Evolutionary conservation across 2,329 filamentous ascomycete genomes (phyloP).

Genomic region (Cladorrhinum sp.): DNA sequence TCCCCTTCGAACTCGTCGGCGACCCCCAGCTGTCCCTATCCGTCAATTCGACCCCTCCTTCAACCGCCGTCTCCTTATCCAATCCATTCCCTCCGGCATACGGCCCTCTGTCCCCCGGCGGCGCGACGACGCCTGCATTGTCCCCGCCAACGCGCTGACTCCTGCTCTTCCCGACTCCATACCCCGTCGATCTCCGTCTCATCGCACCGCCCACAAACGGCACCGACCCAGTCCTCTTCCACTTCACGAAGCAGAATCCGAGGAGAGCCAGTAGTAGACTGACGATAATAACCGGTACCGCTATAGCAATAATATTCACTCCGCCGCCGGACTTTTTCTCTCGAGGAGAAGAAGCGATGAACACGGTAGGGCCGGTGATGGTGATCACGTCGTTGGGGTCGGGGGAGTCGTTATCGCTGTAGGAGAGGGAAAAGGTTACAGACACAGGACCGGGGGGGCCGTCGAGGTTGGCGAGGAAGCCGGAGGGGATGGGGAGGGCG

Average conservation of each 20-base stretch:
- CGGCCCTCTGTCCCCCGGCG: background rate
- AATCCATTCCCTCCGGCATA: conserved; percentile 18
- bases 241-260: conserved; percentile 28
- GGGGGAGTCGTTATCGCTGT: conserved; percentile 19
- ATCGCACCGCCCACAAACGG: conserved; percentile 21
- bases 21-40: conserved; percentile 33
- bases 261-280: conserved; percentile 20
- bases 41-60: conserved; percentile 29
- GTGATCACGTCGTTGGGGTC: conserved; percentile 9
- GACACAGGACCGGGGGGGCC: conserved; percentile 19
- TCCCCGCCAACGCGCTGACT: conserved; percentile 2
- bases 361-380: conserved; percentile 29
- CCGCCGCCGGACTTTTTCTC: background rate
- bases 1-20: conserved; percentile 18
- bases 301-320: conserved; percentile 26
- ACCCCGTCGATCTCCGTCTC: conserved; percentile 24
- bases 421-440: conserved; percentile 25
- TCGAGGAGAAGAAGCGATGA: conserved; percentile 19
- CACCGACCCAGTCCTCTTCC: conserved; percentile 26
- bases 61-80: conserved; percentile 9
- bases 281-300: conserved; percentile 32
- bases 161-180: conserved; percentile 28
- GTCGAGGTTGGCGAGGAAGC: conserved; percentile 23
- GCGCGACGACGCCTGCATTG: background rate
- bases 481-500: conserved; percentile 27